phyloP scores from a whole-genome alignment of 805 yeast genomes.

The Pichia occidentalis region DNA sequence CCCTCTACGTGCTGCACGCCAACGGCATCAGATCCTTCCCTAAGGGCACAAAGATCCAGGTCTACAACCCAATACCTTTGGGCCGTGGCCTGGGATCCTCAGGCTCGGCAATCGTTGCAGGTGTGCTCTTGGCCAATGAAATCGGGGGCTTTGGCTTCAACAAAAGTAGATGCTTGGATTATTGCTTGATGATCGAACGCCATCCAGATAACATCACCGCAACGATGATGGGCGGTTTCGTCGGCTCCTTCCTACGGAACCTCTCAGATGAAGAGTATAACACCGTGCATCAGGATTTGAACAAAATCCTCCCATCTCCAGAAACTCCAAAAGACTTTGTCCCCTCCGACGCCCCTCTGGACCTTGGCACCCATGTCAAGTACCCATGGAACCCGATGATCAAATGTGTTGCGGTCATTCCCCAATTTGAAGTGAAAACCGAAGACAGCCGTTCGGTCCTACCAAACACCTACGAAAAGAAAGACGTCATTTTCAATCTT shows the following conservation, averaged over 20 bases:
- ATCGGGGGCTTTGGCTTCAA: constrained; percentile 67
- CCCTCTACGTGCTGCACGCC: constrained; percentile 83
- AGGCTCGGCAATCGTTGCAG: constrained; percentile 98
- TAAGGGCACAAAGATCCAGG: constrained; percentile 70
- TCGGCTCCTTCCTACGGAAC: constrained; percentile 87
- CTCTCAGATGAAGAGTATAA: constrained; percentile 63
- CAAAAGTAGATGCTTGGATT: constrained; percentile 83
- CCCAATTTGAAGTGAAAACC: constrained; percentile 90
- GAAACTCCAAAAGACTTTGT: constrained; percentile 42
- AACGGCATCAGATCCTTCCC: constrained; percentile 75
- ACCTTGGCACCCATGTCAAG: constrained; percentile 83
- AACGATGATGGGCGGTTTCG: constrained; percentile 98
- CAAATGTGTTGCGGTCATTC: constrained; percentile 86
- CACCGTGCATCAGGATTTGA: constrained; percentile 76
- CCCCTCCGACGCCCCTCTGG: constrained; percentile 77
- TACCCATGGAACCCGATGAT: constrained; percentile 78
- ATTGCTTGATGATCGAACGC: constrained; percentile 93
- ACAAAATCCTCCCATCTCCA: constrained; percentile 62
- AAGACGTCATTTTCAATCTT: constrained; percentile 84
- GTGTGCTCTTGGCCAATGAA: constrained; percentile 84
- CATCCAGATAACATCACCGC: constrained; percentile 99
- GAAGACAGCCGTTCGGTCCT: constrained; percentile 86
- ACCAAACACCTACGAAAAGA: constrained; percentile 69
- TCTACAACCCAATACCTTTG: constrained; percentile 86
- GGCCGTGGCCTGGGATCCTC: constrained; percentile 97